Evolutionary conservation across 352 stramenopile species (phyloP), one percentile per base, ranked within the genome.

Genomic region (Achlya hypogyna): DNA sequence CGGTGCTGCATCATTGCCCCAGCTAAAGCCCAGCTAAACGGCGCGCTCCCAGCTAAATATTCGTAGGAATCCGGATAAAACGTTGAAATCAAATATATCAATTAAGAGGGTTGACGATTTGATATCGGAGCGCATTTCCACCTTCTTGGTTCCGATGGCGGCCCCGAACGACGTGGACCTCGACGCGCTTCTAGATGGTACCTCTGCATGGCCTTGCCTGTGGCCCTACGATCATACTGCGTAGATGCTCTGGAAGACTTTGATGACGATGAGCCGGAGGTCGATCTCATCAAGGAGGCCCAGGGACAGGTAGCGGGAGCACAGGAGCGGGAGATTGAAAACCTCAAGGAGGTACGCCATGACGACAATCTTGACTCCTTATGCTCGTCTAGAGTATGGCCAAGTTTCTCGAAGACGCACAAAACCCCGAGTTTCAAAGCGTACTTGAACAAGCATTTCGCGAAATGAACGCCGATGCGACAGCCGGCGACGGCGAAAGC

Each of bases 381-480:
- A 53, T 1, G 40, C 29, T 34, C 10, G 23, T 64, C 22, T 43
- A 95, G 84, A 92, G 86, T 67, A 90, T 93, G 81, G 73, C 71
- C 71, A 89, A 92, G 72, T 91, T 93, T 63, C 74, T 93, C 12
- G 85, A 92, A 58, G 82, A 93, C 65, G 81, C 85, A 52, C 81
- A 93, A 72, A 91, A 91, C 70, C 83, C 86, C 12, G 84, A 92
- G 75, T 91, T 94, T 65, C 86, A 94, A 74, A 73, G 88, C 52
- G 84, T 92, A 70, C 70, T 94, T 38, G 84, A 94, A 75, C 86
- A 93, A 68, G 86, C 86, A 1, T 94, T 93, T 58, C 84, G 82
- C n/a, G 86, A 94, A 51, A 60, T 94, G n/a, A 79, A 78, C 60
- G 81, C 78, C 1, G 76, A 82, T 20, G 79, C 83, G 89, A 74